Conservation (phyloP, 805 yeast species). For the Kodamaea fukazawae region DNA sequence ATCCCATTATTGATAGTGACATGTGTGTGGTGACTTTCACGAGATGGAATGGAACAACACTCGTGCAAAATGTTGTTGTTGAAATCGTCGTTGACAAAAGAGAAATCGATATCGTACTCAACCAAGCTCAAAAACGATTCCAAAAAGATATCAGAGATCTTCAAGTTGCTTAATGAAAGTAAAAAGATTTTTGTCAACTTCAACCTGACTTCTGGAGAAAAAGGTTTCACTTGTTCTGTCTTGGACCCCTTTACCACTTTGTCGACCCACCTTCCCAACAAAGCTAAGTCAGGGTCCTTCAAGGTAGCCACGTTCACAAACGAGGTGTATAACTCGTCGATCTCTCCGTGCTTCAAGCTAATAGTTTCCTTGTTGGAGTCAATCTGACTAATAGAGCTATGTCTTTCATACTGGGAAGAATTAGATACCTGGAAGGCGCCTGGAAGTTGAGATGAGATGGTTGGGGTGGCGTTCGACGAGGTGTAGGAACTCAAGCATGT, state of each 20-base stretch:
- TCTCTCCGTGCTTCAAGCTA: constrained; percentile 40
- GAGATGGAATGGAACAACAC: constrained; percentile 42
- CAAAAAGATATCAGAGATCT: constrained; percentile 61
- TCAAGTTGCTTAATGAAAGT: constrained; percentile 60
- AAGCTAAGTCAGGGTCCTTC: constrained; percentile 37
- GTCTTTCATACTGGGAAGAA: constrained; percentile 4
- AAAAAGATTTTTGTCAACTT: constrained; percentile 69
- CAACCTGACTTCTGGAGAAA: constrained; percentile 15
- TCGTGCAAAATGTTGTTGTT: constrained; percentile 68
- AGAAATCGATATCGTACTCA: constrained; percentile 53
- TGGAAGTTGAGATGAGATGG: constrained; percentile 3
- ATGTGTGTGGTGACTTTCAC: constrained; percentile 32
- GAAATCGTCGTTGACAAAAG: constrained; percentile 60
- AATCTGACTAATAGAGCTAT: constrained; percentile 11
- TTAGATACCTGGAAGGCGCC: neutral
- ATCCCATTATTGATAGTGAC: constrained; percentile 44
- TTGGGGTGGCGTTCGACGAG: constrained; percentile 1
- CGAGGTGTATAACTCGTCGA: constrained; percentile 71
- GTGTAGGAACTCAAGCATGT: constrained; percentile 20
- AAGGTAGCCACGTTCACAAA: constrained; percentile 54
- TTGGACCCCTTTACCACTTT: constrained; percentile 30
- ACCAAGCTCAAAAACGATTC: constrained; percentile 47
- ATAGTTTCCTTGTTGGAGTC: constrained; percentile 8
- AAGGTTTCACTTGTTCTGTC: constrained; percentile 5
- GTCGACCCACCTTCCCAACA: constrained; percentile 39